A percentile compares a stretch with the other conserved stretches of the same genome.
phyloP scores from a whole-genome alignment of 768 basidiomycete species.

The Tephrocybe sp. region DNA sequence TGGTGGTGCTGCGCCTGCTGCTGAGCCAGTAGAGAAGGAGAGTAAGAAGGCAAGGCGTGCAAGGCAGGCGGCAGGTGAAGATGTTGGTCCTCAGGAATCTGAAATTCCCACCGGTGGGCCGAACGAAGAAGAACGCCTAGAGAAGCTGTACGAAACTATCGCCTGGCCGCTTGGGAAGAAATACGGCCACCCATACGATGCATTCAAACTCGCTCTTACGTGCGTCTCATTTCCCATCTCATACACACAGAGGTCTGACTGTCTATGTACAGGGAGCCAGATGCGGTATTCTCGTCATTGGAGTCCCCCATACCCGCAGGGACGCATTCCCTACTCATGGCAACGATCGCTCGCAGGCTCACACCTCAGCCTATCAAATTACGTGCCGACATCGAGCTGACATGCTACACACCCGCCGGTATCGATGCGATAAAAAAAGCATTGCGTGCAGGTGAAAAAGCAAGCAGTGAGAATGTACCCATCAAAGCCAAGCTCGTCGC shows the following conservation, averaged over 20 bases:
- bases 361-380: constrained; percentile 99
- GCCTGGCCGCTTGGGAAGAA: constrained; percentile 91
- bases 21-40: constrained; percentile 43
- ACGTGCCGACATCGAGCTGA: constrained; percentile 95
- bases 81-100: constrained; percentile 31
- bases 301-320: constrained; percentile 51
- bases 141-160: constrained; percentile 84
- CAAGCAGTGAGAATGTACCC: constrained; percentile 86
- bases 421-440: constrained; percentile 97
- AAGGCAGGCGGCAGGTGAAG: constrained; percentile 45
- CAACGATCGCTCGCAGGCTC: constrained; percentile 89
- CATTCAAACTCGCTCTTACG: constrained; percentile 96
- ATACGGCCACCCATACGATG: constrained; percentile 96
- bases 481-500: constrained; percentile 98
- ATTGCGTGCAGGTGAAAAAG: constrained; percentile 81
- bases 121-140: constrained; percentile 78
- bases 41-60: constrained; percentile 45
- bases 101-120: constrained; percentile 40
- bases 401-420: constrained; percentile 92
- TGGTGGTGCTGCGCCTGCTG: constrained; percentile 14
- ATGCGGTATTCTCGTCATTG: constrained; percentile 78
- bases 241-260: constrained; percentile 1
- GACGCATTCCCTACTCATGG: constrained; percentile 61
- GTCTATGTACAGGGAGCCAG: constrained; percentile 36
- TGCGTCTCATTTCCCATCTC: constrained; percentile 35